These are phyloP conservation scores for Anaeromyces robustus DNA, from an alignment of 192 early-diverging fungal species.

Conservation along the genomic window DNA sequence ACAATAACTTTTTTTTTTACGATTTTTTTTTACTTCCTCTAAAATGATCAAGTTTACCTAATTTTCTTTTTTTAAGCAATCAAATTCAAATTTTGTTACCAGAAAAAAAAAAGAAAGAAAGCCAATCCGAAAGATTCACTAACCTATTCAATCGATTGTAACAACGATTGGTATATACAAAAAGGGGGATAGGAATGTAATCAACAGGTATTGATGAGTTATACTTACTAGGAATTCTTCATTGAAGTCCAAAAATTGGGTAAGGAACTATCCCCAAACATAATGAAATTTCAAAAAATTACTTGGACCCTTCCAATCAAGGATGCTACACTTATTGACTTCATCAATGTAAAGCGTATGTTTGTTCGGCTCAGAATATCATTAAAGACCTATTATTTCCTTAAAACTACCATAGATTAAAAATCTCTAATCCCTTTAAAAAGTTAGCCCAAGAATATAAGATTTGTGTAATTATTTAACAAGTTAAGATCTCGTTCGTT, in stretches of 20 bases:
- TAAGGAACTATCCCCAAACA: slow-evolving; percentile 68
- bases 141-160: slow-evolving; percentile 74
- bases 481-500: slow-evolving; percentile 71
- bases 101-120: slow-evolving; percentile 18
- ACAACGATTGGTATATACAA: slow-evolving; percentile 62
- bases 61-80: slow-evolving; percentile 30
- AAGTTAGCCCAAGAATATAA: slow-evolving; percentile 26
- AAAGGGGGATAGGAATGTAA: slow-evolving; percentile 70
- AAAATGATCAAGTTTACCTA: slow-evolving; percentile 71
- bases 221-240: slow-evolving; percentile 68
- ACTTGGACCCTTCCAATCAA: slow-evolving; percentile 47
- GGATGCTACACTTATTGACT: slow-evolving; percentile 47
- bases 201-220: slow-evolving; percentile 66
- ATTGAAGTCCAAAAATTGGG: slow-evolving; percentile 67
- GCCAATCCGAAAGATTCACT: slow-evolving; percentile 59
- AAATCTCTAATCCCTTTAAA: slow-evolving; percentile 46
- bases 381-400: slow-evolving; percentile 77
- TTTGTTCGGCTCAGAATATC: slow-evolving; percentile 73
- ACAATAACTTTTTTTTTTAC: too few relatives aligned
- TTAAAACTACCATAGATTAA: slow-evolving; percentile 54
- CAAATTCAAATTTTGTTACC: too few relatives aligned
- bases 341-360: slow-evolving; percentile 69
- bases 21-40: too few relatives aligned
- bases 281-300: slow-evolving; percentile 60
- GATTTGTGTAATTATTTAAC: slow-evolving; percentile 44